Base-by-base conservation (phyloP, 2,329 filamentous ascomycete genomes). In the Mariannaea elegans region DNA sequence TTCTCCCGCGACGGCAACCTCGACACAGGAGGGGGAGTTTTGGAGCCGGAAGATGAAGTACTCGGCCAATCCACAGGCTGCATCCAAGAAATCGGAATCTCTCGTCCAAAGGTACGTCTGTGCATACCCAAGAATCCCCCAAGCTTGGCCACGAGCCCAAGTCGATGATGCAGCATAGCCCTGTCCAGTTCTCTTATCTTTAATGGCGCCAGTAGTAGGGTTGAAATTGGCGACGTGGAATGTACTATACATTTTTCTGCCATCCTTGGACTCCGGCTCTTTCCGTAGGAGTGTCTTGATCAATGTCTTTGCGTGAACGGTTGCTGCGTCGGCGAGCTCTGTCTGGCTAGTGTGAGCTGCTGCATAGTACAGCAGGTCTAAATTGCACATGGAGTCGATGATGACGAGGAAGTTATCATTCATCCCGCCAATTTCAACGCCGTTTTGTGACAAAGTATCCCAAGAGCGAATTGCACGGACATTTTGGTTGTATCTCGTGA, bases 71-170 rank as follows among this genome's bases (percentile, higher is more conserved):
- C 75, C 74, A 7, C 78, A 76, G 0, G 83, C 78, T 0, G 80
- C 79, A 0, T 76, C 61, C 1, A 83, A 69, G 50, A 82, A 83
- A 1, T 58, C 66, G 0, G 56, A 16, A 3, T 80, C 74, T n/a
- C 77, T 78, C 0, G 81, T 83, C 80, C 80, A 83, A 16, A 65
- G 72, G 59, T 81, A 83, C 0, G 78, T 79, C 62, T 83, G 81
- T 1, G 80, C 73, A 51, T 80, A 83, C 0, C 81, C 81, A 45
- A 82, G 69, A 6, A 83, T 78, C 0, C 75, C 76, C 81, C 81
- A 84, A 0, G 80, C 78, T 58, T 84, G 82, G 0, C 82, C 82
- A 2, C 82, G 73, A 2, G 77, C 72, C 82, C 82, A 84, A 0
- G 80, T 82, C 1, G 79, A 82, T 10, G 50, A 80, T 75, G 7